Evolutionary conservation across 1,284 basidiomycete species (phyloP), one percentile per base, ranked within the genome.

Genomic region (Trametes polyzona): DNA sequence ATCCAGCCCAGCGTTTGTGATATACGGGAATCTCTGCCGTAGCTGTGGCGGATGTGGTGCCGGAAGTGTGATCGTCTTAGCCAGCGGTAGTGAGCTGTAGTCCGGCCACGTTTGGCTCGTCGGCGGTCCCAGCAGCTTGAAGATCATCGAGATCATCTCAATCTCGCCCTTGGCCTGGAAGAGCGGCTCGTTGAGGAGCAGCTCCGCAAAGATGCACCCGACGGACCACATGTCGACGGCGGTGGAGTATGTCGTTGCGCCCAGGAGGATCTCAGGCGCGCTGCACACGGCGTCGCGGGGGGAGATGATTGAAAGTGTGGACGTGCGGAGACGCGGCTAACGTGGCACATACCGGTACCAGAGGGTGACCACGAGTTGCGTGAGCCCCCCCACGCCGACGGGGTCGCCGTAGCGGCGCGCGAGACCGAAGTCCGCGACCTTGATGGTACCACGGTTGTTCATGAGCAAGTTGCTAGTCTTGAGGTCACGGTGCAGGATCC

Each of bases 181-280:
- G 12, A 99, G 77, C 0, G 97, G 95, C 71, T 96, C 94, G 62
- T 93, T 94, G 63, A 95, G 80, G 64, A 99, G 85, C 39, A 99
- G 80, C 72, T 99, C 97, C 23, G 92, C 96, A 71, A 99, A 98
- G 66, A 99, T 98, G 78, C 97, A 99, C 4, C 97, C 97, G n/a
- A 99, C 90, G 44, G 95, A 97, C 97, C 97, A 99, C 87, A 99
- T 90, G 73, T 99, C 97, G 64, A 99, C 88, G 1, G 96, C 92
- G 10, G 96, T 98, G 9, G 94, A 93, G 74, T 99, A 99, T 44
- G 91, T 92, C 49, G 87, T 90, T 16, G 92, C 92, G 11, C 96
- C 97, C 17, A 99, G 79, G 10, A 99, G 80, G 32, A 99, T 91
- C 78, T 99, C 97, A 2, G 97, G 97, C 6, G 97, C 93, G 47